Conservation (phyloP, 108 stramenopile genomes). For the Bacterosira constricta region DNA sequence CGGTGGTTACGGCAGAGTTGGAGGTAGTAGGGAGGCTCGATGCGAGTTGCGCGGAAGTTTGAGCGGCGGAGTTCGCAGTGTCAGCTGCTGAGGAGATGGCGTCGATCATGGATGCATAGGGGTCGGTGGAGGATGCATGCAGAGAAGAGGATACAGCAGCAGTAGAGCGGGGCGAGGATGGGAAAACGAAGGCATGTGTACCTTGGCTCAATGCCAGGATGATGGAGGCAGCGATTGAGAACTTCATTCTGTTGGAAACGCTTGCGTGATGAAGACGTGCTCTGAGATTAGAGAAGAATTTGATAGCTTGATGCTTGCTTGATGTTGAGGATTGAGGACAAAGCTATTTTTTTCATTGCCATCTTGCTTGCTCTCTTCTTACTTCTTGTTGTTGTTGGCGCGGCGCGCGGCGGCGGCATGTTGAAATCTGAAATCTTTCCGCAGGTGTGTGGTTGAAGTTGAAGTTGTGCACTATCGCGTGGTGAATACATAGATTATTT, state of each 20-base stretch:
- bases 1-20: neutral
- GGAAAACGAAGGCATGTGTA: neutral
- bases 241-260: neutral
- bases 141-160: neutral
- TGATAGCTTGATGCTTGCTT: too few species aligned
- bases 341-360: too few species aligned
- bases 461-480: too few species aligned
- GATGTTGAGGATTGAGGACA: too few species aligned
- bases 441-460: too few species aligned
- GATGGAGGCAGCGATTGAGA: neutral
- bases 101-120: neutral
- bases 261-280: too few species aligned
- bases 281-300: too few species aligned
- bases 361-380: too few species aligned
- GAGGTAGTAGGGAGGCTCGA: neutral
- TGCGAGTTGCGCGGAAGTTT: constrained; percentile 9
- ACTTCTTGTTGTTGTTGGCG: too few species aligned
- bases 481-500: too few species aligned
- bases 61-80: constrained; percentile 15
- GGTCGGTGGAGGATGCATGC: neutral
- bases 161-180: neutral
- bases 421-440: too few species aligned
- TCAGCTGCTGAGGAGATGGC: constrained; percentile 2
- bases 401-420: too few species aligned
- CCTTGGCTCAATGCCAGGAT: neutral